phyloP scores from a whole-genome alignment of 2,329 filamentous ascomycete species.

The Capronia epimyces region DNA sequence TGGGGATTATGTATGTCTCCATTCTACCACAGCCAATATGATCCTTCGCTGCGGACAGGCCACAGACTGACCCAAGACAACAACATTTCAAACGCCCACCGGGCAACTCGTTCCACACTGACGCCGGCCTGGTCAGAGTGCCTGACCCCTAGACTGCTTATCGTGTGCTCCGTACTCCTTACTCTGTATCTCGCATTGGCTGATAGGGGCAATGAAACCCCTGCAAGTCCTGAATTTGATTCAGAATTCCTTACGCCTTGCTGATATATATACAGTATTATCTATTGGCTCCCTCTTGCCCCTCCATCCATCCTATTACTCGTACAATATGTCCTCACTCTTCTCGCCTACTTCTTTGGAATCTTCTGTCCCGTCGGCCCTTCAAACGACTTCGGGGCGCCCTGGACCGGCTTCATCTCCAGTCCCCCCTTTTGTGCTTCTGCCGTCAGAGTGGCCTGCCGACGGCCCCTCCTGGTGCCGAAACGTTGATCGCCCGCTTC shows the following conservation, averaged over 20 bases:
- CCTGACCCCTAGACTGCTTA: no score
- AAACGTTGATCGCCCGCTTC: conserved; percentile 79
- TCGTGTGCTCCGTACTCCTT: no score
- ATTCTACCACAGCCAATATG: neutral
- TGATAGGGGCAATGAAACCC: neutral
- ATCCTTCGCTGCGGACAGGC: neutral
- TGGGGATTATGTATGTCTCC: neutral
- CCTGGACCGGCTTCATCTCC: conserved; percentile 62
- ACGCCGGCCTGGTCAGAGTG: conserved; percentile 10
- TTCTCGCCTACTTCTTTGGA: conserved; percentile 18
- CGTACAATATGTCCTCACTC: conserved; percentile 8
- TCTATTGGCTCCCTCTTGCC: no score
- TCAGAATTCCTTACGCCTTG: neutral
- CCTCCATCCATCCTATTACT: neutral
- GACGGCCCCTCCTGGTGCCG: conserved; percentile 53
- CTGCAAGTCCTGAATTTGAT: neutral
- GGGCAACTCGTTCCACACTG: conserved; percentile 12
- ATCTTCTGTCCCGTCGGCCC: conserved; percentile 24
- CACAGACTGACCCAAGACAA: conserved; percentile 5
- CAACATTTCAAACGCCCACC: conserved; percentile 13
- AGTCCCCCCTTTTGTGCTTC: conserved; percentile 53
- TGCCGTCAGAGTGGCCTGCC: conserved; percentile 45
- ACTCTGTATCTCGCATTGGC: neutral
- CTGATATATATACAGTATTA: neutral
- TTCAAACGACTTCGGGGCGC: conserved; percentile 37